Percentiles rank a stretch among this genome's conserved stretches.
Conservation (phyloP, 2,329 filamentous ascomycete species). For the Pseudogymnoascus pannorum region DNA sequence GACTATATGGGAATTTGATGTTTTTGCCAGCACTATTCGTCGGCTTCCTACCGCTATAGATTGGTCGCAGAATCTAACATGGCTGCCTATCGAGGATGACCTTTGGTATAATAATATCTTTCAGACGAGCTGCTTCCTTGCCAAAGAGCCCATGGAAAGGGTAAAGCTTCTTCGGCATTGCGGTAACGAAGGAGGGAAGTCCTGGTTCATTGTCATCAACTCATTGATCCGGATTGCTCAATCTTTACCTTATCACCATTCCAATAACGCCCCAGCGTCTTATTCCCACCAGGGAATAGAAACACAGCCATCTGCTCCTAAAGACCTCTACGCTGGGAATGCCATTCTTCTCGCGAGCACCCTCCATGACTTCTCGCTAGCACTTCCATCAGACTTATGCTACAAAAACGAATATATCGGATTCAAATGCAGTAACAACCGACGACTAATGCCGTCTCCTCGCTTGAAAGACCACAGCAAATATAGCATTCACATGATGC, state of each 20-base stretch:
- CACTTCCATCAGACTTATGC: constrained; percentile 10
- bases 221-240: constrained; percentile 34
- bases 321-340: background rate
- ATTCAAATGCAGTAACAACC: constrained; percentile 6
- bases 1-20: constrained; percentile 38
- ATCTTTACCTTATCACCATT: constrained; percentile 21
- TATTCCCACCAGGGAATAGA: background rate
- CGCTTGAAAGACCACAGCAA: constrained; percentile 11
- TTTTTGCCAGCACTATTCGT: constrained; percentile 35
- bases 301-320: background rate
- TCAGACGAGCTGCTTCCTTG: constrained; percentile 27
- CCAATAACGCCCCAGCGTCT: background rate
- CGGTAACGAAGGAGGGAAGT: constrained; percentile 29
- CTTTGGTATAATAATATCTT: constrained; percentile 28
- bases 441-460: background rate
- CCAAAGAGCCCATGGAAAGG: constrained; percentile 25
- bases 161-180: constrained; percentile 28
- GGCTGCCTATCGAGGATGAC: constrained; percentile 31
- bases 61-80: constrained; percentile 30
- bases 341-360: constrained; percentile 12
- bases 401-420: constrained; percentile 13
- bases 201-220: constrained; percentile 35
- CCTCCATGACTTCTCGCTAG: constrained; percentile 14
- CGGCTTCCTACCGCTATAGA: constrained; percentile 32
- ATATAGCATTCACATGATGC: constrained; percentile 18